Percentiles rank a stretch among this genome's conserved stretches.
These are phyloP conservation scores for Boletus tylopilopsis DNA, from an alignment of 768 basidiomycete species.

Conservation along the genomic window DNA sequence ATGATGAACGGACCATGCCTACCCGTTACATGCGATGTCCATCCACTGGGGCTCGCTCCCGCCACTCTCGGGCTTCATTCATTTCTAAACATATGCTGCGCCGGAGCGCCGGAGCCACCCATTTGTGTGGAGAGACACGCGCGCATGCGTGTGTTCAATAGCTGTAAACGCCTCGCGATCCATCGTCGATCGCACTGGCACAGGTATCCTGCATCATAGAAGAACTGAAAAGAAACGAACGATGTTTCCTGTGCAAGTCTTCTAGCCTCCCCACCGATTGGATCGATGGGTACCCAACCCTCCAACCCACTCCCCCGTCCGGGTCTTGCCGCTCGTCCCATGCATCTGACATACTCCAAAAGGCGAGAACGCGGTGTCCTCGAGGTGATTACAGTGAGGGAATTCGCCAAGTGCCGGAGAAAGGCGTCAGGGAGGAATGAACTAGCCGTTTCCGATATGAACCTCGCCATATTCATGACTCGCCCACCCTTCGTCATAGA, in stretches of 20 bases:
- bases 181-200: constrained; percentile 1
- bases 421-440: constrained; percentile 12
- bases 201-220: constrained; percentile 2
- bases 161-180: background rate
- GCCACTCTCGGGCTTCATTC: too few species aligned
- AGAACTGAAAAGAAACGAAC: background rate
- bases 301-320: constrained; percentile 13
- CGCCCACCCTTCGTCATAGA: constrained; percentile 14
- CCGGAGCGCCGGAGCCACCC: constrained; percentile 2
- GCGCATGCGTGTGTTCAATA: too few species aligned
- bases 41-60: background rate
- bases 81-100: background rate
- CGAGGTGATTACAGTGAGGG: constrained; percentile 30
- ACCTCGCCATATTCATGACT: constrained; percentile 7
- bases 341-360: background rate
- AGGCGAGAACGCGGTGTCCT: constrained; percentile 23
- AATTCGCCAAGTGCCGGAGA: constrained; percentile 5
- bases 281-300: constrained; percentile 1
- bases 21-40: background rate
- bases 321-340: background rate
- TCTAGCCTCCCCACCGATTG: background rate
- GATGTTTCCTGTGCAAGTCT: background rate
- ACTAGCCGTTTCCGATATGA: constrained; percentile 11
- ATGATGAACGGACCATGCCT: background rate
- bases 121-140: too few species aligned